A percentile compares a stretch with the other conserved stretches of the same genome.
Conservation (phyloP, 345 rosid species). For the Rubroshorea leprosula region DNA sequence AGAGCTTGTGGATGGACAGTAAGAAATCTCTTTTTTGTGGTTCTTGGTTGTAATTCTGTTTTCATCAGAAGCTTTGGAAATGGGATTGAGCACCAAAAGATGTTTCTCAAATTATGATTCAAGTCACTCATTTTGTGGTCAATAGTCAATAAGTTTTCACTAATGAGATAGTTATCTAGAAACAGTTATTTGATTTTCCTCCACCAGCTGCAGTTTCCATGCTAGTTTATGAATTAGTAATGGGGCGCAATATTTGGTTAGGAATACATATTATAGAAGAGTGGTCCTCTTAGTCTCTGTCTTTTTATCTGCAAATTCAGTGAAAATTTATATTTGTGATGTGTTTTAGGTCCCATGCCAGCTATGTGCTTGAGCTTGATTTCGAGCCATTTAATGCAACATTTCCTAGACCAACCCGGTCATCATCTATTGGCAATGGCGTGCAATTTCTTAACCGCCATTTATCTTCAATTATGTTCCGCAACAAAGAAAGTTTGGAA, state of each 20-base stretch:
- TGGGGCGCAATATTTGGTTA: not conserved
- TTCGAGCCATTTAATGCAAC: constrained; percentile 84
- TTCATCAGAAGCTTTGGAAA: not conserved
- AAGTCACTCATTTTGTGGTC: not conserved
- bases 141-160: not conserved
- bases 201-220: not conserved
- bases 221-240: not conserved
- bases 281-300: not conserved
- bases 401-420: constrained; percentile 78
- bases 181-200: not conserved
- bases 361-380: constrained; percentile 81
- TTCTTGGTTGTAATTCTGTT: not conserved
- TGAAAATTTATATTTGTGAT: not conserved
- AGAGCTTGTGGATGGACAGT: constrained; percentile 82
- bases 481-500: constrained; percentile 78
- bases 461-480: constrained; percentile 83
- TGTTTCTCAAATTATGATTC: not conserved
- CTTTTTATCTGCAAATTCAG: not conserved
- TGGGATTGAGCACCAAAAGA: not conserved
- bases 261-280: not conserved
- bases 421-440: constrained; percentile 82
- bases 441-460: constrained; percentile 93
- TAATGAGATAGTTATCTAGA: not conserved
- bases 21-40: constrained; percentile 1
- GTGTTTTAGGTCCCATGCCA: constrained; percentile 50